These are phyloP conservation scores for Jatropha multifida DNA, from an alignment of 441 rosid genomes.

Conservation along the genomic window DNA sequence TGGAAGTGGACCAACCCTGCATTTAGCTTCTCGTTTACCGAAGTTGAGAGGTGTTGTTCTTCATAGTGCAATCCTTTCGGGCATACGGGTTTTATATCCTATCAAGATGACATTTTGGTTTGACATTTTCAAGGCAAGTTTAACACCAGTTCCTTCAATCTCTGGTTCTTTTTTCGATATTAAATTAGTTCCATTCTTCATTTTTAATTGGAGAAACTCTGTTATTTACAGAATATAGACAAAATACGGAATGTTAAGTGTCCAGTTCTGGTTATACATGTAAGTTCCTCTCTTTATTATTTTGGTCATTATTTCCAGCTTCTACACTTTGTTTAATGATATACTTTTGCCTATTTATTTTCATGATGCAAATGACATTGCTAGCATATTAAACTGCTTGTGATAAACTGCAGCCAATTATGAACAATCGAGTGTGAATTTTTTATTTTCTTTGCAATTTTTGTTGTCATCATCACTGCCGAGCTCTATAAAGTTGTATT, in stretches of 20 bases:
- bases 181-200: background rate
- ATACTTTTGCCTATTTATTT: background rate
- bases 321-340: background rate
- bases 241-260: constrained; percentile 81
- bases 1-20: constrained; percentile 94
- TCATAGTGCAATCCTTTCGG: constrained; percentile 96
- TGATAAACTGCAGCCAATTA: background rate
- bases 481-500: background rate
- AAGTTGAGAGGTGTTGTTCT: constrained; percentile 82
- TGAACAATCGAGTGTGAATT: background rate
- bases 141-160: background rate
- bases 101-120: constrained; percentile 95
- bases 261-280: constrained; percentile 94
- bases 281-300: constrained; percentile 37
- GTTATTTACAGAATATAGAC: constrained; percentile 79
- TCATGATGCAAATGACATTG: background rate
- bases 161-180: constrained; percentile 1
- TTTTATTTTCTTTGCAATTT: background rate
- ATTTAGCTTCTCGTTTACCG: constrained; percentile 69
- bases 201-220: constrained; percentile 16
- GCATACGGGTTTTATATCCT: constrained; percentile 82
- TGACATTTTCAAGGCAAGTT: constrained; percentile 77
- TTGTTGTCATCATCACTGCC: background rate
- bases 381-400: background rate
- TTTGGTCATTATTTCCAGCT: background rate